Evolutionary conservation across 441 rosid species (phyloP).

Genomic region (Croton setiger): DNA sequence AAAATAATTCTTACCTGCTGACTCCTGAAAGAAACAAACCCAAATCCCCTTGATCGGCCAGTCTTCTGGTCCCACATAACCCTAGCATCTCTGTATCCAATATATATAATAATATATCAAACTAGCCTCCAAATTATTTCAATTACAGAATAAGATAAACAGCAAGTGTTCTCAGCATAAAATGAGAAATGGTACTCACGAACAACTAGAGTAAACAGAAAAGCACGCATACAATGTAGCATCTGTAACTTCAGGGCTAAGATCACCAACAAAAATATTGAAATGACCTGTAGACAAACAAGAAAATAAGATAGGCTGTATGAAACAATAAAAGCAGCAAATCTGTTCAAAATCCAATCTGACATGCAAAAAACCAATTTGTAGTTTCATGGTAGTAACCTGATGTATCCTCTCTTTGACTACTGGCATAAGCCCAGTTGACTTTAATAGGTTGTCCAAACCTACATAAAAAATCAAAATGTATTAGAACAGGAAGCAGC

Average conservation of each 20-base stretch:
- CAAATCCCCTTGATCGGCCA: conserved; percentile 90
- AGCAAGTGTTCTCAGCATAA: not conserved
- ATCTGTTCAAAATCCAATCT: not conserved
- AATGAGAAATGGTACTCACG: conserved; percentile 44
- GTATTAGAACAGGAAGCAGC: conserved; percentile 11
- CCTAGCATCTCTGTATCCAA: conserved; percentile 66
- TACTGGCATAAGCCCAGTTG: conserved; percentile 88
- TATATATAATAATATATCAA: not conserved
- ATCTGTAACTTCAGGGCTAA: conserved; percentile 91
- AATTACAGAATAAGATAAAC: not conserved
- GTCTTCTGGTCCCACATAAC: conserved; percentile 98
- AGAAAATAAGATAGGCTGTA: not conserved
- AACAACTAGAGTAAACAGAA: conserved; percentile 57
- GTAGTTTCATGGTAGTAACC: conserved; percentile 29
- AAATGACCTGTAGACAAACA: conserved; percentile 49
- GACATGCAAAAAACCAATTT: not conserved
- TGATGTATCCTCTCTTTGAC: conserved; percentile 91
- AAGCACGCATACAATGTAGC: conserved; percentile 72
- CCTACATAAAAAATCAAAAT: conserved; percentile 32
- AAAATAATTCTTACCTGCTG: conserved; percentile 49
- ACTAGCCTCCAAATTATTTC: conserved; percentile 12
- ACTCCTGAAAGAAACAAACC: conserved; percentile 77
- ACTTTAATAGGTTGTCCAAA: conserved; percentile 88
- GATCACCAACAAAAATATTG: conserved; percentile 90
- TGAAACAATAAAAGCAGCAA: conserved; percentile 5